Conservation (phyloP, 257 asterid species). For the Plantago major region DNA sequence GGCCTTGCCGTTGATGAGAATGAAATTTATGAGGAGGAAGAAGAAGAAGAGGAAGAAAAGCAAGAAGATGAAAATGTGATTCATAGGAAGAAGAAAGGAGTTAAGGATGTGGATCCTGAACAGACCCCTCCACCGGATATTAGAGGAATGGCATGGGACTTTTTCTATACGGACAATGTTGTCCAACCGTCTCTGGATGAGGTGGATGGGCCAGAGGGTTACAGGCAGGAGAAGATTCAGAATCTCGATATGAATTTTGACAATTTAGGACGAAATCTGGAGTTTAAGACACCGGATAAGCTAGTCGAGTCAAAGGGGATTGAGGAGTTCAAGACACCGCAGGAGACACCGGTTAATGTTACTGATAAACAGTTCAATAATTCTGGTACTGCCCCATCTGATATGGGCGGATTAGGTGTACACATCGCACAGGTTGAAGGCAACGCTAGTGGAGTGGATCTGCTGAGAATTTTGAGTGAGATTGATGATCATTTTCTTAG, state of each 20-base stretch:
- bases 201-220: no score
- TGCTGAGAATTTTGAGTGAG: conserved; percentile 60
- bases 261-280: conserved; percentile 30
- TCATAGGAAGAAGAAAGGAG: conserved; percentile 43
- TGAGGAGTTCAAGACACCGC: conserved; percentile 55
- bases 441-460: conserved; percentile 49
- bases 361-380: conserved; percentile 59
- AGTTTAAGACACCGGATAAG: conserved; percentile 73
- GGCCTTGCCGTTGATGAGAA: conserved; percentile 39
- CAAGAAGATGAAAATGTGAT: not conserved
- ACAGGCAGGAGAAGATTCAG: conserved; percentile 50
- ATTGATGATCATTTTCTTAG: conserved; percentile 84
- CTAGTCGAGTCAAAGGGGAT: conserved; percentile 33
- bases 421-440: conserved; percentile 29
- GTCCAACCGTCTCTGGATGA: conserved; percentile 41
- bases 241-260: conserved; percentile 27
- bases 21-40: conserved; percentile 37
- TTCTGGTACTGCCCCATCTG: conserved; percentile 78
- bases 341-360: conserved; percentile 30
- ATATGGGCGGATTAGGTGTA: conserved; percentile 26
- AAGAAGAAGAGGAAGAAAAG: conserved; percentile 24
- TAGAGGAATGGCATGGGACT: conserved; percentile 85
- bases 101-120: conserved; percentile 21
- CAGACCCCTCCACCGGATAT: conserved; percentile 55
- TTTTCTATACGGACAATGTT: conserved; percentile 51